Base-by-base conservation (phyloP, 371 early-diverging fungal genomes). In the Mucor irregularis region DNA sequence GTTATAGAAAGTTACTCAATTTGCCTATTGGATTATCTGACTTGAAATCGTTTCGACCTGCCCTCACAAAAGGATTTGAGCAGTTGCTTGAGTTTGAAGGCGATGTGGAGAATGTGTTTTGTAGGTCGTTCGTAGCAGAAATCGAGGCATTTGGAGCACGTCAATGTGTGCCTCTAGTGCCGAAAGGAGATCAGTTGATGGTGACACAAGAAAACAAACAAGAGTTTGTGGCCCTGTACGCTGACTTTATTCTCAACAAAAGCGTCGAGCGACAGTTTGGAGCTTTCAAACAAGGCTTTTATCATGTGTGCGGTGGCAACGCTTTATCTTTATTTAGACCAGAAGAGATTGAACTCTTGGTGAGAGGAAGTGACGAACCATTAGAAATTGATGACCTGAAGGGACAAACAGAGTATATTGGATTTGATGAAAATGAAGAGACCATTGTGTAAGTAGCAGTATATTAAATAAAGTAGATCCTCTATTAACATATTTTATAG, bases 321-420 rank as follows among this genome's bases (percentile, higher is more conserved):
- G 95, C 97, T 2, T 69, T 94, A 29, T 88, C 89, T 35, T 73
- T 68, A 69, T 97, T 98, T 71, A 83, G 88, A 48, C 93, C 99
- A 1, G 90, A 93, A 71, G 99, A 99, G 66, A 92, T 99, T 38
- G 99, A 99, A 67, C 74, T 92, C 59, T 85, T 99, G 59, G 93
- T 99, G 17, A 85, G 95, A 44, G 99, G 99, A 13, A 90, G 91
- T 24, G 90, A 88, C 31, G 91, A 88, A 10, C 86, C 88, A 17
- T 62, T 97, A 49, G 90, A 95, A 38, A 76, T 97, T 25, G 77
- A 88, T 44, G 86, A 85, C 26, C 68, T 98, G 43, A 82, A 86
- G 49, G 70, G 86, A 0, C 88, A 91, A 8, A 90, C 97, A 0
- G 86, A 90, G 53, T 92, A 94, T 62, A 88, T 90, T 44, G 92